Evolutionary conservation across 352 stramenopile species (phyloP), one percentile per base, ranked within the genome.

Genomic region (Peronospora belbahrii): DNA sequence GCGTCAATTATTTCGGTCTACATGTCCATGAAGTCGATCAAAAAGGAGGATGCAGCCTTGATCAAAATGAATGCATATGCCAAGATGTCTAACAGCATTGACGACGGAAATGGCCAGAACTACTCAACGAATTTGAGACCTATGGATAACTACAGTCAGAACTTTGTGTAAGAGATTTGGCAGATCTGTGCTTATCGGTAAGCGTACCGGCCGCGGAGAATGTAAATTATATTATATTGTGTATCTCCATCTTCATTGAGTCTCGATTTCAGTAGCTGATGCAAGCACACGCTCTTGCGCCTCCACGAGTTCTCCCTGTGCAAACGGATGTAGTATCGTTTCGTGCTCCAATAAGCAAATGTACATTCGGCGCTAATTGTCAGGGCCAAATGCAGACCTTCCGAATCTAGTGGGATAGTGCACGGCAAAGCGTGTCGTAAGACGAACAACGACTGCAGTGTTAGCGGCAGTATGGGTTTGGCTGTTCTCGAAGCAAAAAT

Each of bases 121-220:
- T 38, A 53, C 22, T 63, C 52, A 0, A 51, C 28, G 5, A 53
- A 42, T 17, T 46, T 61, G 27, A 42, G 55, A 24, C 64, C 64
- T 0, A 69, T 74, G 43, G 65, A 65, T 43, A 74, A 77, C 42
- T 84, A 84, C 65, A 67, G 67, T 50, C 63, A 79, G 41, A 82
- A 84, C 17, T 77, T 84, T 40, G 69, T 84, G 9, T 83, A 63
- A 55, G 23, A 27, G 6, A 27, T 6, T 27, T 27, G 23, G 23
- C 4, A 27, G 23, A 27, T 27, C 23, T 9, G 0, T 27, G 23
- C 9, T 27, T 27, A 27, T 7, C 23, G 23, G 47, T 62, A 59
- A 56, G 53, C 42, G 56, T 59, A 39, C 45, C n/a, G n/a, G n/a
- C n/a, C n/a, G n/a, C n/a, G n/a, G n/a, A n/a, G n/a, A n/a, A n/a